Percentiles rank a stretch among this genome's conserved stretches.
These are phyloP conservation scores for Tremella mesenterica DNA, from an alignment of 768 basidiomycete genomes.

Conservation along the genomic window DNA sequence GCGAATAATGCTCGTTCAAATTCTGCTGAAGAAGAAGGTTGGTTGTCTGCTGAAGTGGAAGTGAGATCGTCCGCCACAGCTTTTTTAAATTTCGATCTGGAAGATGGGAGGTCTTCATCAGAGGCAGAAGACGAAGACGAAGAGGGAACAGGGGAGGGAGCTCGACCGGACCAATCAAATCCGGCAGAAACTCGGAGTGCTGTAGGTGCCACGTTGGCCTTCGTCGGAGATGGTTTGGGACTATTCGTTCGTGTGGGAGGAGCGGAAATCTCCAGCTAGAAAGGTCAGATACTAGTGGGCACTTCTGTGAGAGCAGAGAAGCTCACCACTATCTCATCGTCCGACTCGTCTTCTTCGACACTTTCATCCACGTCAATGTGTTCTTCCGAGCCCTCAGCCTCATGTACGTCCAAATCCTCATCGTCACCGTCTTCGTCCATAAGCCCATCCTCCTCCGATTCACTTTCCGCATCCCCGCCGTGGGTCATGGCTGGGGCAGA, in stretches of 20 bases:
- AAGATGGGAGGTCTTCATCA: slow-evolving; percentile 45
- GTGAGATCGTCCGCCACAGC: slow-evolving; percentile 52
- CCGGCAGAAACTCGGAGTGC: slow-evolving; percentile 35
- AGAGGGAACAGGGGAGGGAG: slow-evolving; percentile 41
- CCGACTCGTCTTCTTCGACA: slow-evolving; percentile 47
- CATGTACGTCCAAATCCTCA: slow-evolving; percentile 20
- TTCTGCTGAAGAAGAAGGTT: slow-evolving; percentile 83
- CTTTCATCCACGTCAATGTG: slow-evolving; percentile 46
- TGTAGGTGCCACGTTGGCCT: slow-evolving; percentile 8
- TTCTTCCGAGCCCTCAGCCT: slow-evolving; percentile 25
- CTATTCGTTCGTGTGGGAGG: slow-evolving; percentile 8
- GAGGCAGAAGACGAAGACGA: slow-evolving; percentile 39
- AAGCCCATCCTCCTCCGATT: slow-evolving; percentile 23
- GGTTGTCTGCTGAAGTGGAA: slow-evolving; percentile 68
- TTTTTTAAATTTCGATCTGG: slow-evolving; percentile 52
- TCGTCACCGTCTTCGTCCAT: slow-evolving; percentile 41
- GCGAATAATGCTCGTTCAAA: slow-evolving; percentile 88
- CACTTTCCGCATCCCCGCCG: slow-evolving; percentile 25
- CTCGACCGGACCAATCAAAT: slow-evolving; percentile 43
- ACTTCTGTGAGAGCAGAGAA: slow-evolving; percentile 20
- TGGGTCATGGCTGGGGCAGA: no score
- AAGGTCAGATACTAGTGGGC: slow-evolving; percentile 6
- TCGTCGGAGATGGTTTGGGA: slow-evolving; percentile 4
- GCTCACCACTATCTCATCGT: slow-evolving; percentile 23
- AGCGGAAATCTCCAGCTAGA: slow-evolving; percentile 22